These are phyloP conservation scores for Pseudoturritis turrita DNA, from an alignment of 345 rosid genomes.

Conservation along the genomic window DNA sequence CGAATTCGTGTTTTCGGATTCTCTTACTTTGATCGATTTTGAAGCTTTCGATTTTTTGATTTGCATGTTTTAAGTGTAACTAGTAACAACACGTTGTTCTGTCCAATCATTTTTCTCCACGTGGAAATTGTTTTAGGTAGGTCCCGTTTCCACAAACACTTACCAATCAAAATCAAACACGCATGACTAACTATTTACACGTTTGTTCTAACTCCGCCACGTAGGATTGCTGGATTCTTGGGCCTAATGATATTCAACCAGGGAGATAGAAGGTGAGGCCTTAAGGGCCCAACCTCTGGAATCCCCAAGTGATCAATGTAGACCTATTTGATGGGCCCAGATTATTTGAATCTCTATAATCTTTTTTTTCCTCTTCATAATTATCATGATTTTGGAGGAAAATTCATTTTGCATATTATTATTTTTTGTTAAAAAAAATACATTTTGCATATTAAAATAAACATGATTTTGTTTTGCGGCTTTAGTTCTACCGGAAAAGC, in stretches of 20 bases:
- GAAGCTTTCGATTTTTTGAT: slow-evolving; percentile 17
- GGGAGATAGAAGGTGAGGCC: not conserved
- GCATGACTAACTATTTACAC: slow-evolving; percentile 6
- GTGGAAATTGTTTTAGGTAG: slow-evolving; percentile 25
- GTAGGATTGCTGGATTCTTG: not conserved
- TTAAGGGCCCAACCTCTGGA: not conserved
- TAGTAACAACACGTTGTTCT: slow-evolving; percentile 45
- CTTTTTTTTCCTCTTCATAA: no score
- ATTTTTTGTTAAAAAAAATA: no score
- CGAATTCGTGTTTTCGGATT: not conserved
- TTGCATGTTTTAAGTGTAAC: slow-evolving; percentile 14
- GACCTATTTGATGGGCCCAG: no score
- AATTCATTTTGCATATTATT: no score
- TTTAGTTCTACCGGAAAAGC: no score
- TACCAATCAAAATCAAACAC: slow-evolving; percentile 23
- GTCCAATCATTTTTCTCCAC: slow-evolving; percentile 41
- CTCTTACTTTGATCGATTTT: not conserved
- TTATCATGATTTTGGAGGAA: no score
- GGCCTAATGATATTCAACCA: not conserved
- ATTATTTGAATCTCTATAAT: no score
- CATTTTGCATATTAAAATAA: no score
- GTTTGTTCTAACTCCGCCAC: slow-evolving; percentile 20
- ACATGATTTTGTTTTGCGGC: no score
- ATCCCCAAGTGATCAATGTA: not conserved
- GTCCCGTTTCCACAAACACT: not conserved